Evolutionary conservation across 345 rosid species (phyloP).

Genomic region (Citrus maxima): DNA sequence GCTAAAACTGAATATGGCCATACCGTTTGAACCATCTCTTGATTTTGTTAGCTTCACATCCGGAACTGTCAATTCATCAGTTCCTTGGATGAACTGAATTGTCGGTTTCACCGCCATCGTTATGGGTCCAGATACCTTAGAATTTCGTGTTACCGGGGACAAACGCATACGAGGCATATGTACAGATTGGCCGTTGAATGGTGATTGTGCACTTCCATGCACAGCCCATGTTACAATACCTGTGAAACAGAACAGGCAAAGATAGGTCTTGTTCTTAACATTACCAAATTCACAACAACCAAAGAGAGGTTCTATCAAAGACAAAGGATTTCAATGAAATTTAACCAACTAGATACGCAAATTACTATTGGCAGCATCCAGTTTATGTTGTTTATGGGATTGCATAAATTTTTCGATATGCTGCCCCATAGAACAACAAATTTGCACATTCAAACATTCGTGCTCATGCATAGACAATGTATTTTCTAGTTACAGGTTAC

Average conservation of each 20-base stretch:
- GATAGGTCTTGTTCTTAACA: background rate
- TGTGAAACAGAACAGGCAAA: constrained; percentile 17
- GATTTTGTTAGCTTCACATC: constrained; percentile 87
- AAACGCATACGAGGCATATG: constrained; percentile 16
- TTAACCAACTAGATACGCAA: background rate
- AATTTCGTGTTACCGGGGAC: constrained; percentile 19
- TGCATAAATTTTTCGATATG: no score
- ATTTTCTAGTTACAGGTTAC: background rate
- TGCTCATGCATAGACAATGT: background rate
- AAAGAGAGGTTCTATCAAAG: background rate
- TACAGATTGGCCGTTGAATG: constrained; percentile 49
- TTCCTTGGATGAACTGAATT: constrained; percentile 88
- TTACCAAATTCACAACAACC: background rate
- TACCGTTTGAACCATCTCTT: constrained; percentile 78
- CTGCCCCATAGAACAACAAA: no score
- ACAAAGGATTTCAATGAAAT: background rate
- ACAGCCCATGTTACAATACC: constrained; percentile 42
- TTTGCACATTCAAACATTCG: no score
- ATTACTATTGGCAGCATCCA: no score
- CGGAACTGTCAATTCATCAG: constrained; percentile 82
- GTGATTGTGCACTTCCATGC: constrained; percentile 35
- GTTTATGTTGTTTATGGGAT: background rate
- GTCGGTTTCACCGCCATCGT: constrained; percentile 73
- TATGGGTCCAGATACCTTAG: constrained; percentile 17
- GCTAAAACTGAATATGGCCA: constrained; percentile 74